phyloP scores from a whole-genome alignment of 805 yeast genomes.

The Candida caryicola region DNA sequence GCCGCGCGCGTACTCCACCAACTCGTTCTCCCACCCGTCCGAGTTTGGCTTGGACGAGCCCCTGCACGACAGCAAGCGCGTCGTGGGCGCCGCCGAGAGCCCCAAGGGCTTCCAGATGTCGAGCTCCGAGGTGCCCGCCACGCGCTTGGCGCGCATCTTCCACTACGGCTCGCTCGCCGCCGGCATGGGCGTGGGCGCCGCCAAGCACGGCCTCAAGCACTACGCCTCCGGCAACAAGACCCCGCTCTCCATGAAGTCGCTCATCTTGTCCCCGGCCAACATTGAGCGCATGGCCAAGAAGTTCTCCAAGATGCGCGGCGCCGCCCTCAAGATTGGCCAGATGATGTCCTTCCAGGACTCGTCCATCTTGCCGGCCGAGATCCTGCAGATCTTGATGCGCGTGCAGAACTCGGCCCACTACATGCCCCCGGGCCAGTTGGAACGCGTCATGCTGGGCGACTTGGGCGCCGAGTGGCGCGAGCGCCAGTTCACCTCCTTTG shows the following conservation, averaged over 20 bases:
- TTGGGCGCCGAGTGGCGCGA: constrained; percentile 79
- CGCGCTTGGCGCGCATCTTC: constrained; percentile 82
- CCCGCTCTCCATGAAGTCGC: constrained; percentile 48
- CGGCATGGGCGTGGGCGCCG: constrained; percentile 80
- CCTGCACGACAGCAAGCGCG: neutral
- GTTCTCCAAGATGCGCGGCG: constrained; percentile 96
- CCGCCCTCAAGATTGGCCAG: constrained; percentile 96
- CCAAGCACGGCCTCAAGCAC: constrained; percentile 72
- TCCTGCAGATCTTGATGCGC: constrained; percentile 72
- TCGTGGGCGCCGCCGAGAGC: constrained; percentile 3
- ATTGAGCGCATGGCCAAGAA: constrained; percentile 85
- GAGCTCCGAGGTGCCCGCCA: constrained; percentile 76
- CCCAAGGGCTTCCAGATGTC: constrained; percentile 10
- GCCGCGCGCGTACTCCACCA: constrained; percentile 3
- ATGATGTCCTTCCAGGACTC: constrained; percentile 93
- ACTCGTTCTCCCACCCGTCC: neutral
- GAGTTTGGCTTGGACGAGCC: neutral
- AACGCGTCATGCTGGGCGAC: constrained; percentile 66
- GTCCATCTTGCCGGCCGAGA: constrained; percentile 76
- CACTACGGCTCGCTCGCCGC: constrained; percentile 95
- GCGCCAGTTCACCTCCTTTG: constrained; percentile 65
- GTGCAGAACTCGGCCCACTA: constrained; percentile 95
- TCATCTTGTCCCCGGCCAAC: constrained; percentile 76
- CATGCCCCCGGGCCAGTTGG: constrained; percentile 92
- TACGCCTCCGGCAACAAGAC: constrained; percentile 51